These are phyloP conservation scores for Lactifluus piperatus DNA, from an alignment of 768 basidiomycete genomes.

Conservation along the genomic window DNA sequence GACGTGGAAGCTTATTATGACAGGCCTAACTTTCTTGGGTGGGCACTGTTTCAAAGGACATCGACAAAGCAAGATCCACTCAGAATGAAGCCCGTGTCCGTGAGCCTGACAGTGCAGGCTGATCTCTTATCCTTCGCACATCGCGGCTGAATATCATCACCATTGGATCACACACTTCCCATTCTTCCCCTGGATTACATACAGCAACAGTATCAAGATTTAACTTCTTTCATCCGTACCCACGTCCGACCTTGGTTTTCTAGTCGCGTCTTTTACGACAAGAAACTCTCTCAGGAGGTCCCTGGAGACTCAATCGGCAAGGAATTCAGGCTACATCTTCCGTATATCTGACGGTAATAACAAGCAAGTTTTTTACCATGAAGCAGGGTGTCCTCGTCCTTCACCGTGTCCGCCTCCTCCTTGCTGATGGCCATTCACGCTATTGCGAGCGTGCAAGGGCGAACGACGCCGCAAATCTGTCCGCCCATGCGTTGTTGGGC, in stretches of 20 bases:
- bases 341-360: conserved; percentile 97
- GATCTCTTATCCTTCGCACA: too few species aligned
- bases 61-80: too few species aligned
- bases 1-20: too few species aligned
- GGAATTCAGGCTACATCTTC: conserved; percentile 96
- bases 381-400: conserved; percentile 98
- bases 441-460: conserved; percentile 84
- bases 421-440: conserved; percentile 95
- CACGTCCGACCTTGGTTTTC: conserved; percentile 1
- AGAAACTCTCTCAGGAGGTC: conserved; percentile 94
- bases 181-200: too few species aligned
- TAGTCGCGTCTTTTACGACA: conserved; percentile 94
- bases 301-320: conserved; percentile 84
- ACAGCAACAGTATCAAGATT: too few species aligned
- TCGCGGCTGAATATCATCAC: too few species aligned
- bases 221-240: background rate
- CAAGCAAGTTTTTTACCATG: conserved; percentile 98
- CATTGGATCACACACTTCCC: too few species aligned
- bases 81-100: too few species aligned
- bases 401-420: conserved; percentile 87
- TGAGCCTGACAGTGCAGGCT: too few species aligned
- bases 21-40: too few species aligned
- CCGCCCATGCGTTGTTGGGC: conserved; percentile 93
- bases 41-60: too few species aligned
- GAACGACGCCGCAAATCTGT: conserved; percentile 99